Evolutionary conservation across 1,139 yeast species (phyloP).

Genomic region (Nakaseomyces nivariensis): DNA sequence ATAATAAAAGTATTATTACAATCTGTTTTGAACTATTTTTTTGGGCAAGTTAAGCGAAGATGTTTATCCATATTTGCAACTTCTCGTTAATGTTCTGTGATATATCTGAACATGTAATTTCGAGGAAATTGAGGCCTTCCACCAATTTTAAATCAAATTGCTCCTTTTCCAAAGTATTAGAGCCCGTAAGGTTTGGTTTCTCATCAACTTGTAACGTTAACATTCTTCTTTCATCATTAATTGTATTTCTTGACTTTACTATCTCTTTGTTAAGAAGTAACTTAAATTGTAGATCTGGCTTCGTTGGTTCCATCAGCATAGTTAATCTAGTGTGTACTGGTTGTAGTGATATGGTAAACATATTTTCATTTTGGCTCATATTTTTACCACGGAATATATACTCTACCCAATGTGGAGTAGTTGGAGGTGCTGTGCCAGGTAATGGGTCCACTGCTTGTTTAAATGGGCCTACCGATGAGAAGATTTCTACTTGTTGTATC

Average conservation of each 20-base stretch:
- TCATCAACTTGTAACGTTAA: constrained; percentile 1
- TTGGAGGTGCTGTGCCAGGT: constrained; percentile 24
- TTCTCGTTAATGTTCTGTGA: constrained; percentile 12
- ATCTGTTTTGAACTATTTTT: not conserved
- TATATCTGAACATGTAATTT: constrained; percentile 17
- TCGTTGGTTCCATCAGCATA: constrained; percentile 12
- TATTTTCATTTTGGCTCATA: constrained; percentile 22
- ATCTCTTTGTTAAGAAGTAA: constrained; percentile 20
- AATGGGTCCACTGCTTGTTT: constrained; percentile 24
- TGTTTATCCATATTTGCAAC: constrained; percentile 27
- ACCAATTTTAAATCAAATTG: constrained; percentile 22
- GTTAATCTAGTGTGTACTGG: constrained; percentile 22
- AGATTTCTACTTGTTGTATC: constrained; percentile 20
- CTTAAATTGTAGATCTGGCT: constrained; percentile 10
- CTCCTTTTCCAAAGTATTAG: constrained; percentile 8
- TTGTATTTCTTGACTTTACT: constrained; percentile 10
- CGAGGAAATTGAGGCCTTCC: constrained; percentile 25
- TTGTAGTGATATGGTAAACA: constrained; percentile 23
- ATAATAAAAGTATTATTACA: not conserved
- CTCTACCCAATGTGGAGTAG: constrained; percentile 25
- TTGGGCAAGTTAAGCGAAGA: constrained; percentile 18
- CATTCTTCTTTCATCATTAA: constrained; percentile 1
- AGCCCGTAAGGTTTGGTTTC: constrained; percentile 4
- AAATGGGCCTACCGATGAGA: constrained; percentile 21
- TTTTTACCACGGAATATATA: constrained; percentile 21